These are phyloP conservation scores for Boletus huronensis DNA, from an alignment of 768 basidiomycete genomes.

Conservation along the genomic window DNA sequence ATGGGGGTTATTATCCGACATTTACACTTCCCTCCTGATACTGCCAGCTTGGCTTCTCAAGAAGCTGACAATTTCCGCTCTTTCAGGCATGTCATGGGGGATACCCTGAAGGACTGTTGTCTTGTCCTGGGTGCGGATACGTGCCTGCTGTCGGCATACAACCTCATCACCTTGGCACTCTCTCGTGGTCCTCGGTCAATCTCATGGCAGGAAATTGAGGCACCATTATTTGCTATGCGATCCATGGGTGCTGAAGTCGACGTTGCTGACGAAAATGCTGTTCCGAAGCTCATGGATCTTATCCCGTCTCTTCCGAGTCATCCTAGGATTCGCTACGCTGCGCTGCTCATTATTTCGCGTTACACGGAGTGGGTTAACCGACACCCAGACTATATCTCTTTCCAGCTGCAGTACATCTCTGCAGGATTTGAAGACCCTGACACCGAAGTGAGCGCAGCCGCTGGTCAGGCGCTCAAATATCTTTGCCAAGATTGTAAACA, in stretches of 20 bases:
- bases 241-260: conserved; percentile 98
- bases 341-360: conserved; percentile 88
- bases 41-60: conserved; percentile 61
- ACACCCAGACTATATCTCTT: conserved; percentile 82
- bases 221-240: conserved; percentile 94
- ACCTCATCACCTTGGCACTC: conserved; percentile 73
- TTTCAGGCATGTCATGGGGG: conserved; percentile 98
- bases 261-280: conserved; percentile 70
- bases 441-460: conserved; percentile 83
- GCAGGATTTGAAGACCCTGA: conserved; percentile 84
- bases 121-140: conserved; percentile 83
- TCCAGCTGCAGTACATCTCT: conserved; percentile 88
- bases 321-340: conserved; percentile 91
- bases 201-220: conserved; percentile 97
- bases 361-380: conserved; percentile 96
- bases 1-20: conserved; percentile 86
- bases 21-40: conserved; percentile 84
- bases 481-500: conserved; percentile 95
- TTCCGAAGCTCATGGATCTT: conserved; percentile 96
- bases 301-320: conserved; percentile 87
- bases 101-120: conserved; percentile 98
- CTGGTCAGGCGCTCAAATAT: conserved; percentile 94
- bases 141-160: conserved; percentile 79
- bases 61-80: conserved; percentile 92
- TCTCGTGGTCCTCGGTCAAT: conserved; percentile 51